Evolutionary conservation across 1,139 yeast genomes (phyloP).

Genomic region (Taphrina communis): DNA sequence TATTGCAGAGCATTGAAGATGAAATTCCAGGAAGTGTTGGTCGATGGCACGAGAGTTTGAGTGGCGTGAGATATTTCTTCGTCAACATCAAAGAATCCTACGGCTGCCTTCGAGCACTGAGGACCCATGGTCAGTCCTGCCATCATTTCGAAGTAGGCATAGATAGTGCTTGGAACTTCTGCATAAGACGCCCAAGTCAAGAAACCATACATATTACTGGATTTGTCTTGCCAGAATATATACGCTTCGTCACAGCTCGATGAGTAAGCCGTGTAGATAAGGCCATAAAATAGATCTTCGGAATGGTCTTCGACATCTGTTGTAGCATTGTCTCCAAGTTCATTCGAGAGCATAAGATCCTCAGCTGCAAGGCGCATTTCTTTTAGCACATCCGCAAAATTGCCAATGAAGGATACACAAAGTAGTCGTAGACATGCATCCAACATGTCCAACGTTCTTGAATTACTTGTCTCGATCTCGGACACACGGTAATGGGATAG

Average conservation of each 20-base stretch:
- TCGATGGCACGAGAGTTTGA: slow-evolving; percentile 3
- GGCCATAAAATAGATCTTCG: slow-evolving; percentile 81
- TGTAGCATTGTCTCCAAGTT: slow-evolving; percentile 44
- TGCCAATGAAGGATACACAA: slow-evolving; percentile 63
- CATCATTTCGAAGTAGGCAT: slow-evolving; percentile 79
- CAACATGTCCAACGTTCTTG: slow-evolving; percentile 46
- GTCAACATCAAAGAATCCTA: slow-evolving; percentile 15
- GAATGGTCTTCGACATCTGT: slow-evolving; percentile 64
- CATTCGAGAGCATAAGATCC: slow-evolving; percentile 63
- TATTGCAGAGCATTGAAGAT: slow-evolving; percentile 30
- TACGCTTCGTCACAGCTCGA: slow-evolving; percentile 65
- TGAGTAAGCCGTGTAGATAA: slow-evolving; percentile 72
- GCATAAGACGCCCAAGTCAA: slow-evolving; percentile 86
- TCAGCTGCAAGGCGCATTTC: slow-evolving; percentile 86
- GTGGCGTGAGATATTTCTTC: neutral
- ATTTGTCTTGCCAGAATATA: slow-evolving; percentile 75
- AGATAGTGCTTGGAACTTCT: slow-evolving; percentile 80
- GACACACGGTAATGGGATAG: slow-evolving; percentile 28
- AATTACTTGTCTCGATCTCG: slow-evolving; percentile 46
- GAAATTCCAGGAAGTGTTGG: slow-evolving; percentile 27
- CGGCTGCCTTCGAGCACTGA: slow-evolving; percentile 58
- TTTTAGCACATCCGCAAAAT: slow-evolving; percentile 70
- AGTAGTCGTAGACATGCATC: slow-evolving; percentile 60
- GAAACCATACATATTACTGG: slow-evolving; percentile 71
- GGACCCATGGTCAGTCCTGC: slow-evolving; percentile 74